Evolutionary conservation across 2,329 filamentous ascomycete genomes (phyloP).

Genomic region (Pseudogymnoascus sp.): DNA sequence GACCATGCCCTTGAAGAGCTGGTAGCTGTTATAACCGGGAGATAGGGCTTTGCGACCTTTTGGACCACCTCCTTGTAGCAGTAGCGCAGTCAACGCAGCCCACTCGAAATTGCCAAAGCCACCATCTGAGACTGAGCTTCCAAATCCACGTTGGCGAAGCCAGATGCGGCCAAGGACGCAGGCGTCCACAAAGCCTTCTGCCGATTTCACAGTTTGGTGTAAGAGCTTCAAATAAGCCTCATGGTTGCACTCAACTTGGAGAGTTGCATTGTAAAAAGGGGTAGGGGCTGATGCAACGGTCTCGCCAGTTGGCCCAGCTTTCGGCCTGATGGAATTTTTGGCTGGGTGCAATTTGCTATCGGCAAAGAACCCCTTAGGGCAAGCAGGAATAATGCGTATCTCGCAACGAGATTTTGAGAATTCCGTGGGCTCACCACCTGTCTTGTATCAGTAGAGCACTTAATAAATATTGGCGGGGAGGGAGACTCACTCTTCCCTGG

Average conservation of each 20-base stretch:
- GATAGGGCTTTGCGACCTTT: constrained; percentile 66
- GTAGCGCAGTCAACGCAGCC: constrained; percentile 67
- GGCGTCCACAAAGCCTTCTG: constrained; percentile 59
- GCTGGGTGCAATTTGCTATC: constrained; percentile 59
- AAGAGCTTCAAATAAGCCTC: constrained; percentile 68
- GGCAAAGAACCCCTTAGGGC: constrained; percentile 61
- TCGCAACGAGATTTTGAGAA: constrained; percentile 38
- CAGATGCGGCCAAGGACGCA: constrained; percentile 81
- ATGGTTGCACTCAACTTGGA: constrained; percentile 69
- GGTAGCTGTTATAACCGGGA: constrained; percentile 75
- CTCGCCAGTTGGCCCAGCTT: constrained; percentile 37
- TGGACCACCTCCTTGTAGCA: constrained; percentile 68
- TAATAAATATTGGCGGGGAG: neutral
- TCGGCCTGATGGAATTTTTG: constrained; percentile 60
- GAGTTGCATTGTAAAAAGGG: constrained; percentile 79
- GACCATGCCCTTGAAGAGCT: constrained; percentile 89
- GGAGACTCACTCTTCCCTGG: constrained; percentile 19
- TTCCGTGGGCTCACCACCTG: constrained; percentile 18
- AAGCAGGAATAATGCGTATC: constrained; percentile 70
- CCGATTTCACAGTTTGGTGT: constrained; percentile 55
- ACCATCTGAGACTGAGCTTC: constrained; percentile 57
- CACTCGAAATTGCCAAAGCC: constrained; percentile 94
- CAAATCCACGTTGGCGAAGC: constrained; percentile 80
- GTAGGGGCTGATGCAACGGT: constrained; percentile 41
- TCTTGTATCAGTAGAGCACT: neutral